Evolutionary conservation across 2,329 filamentous ascomycete species (phyloP).

Genomic region (Epichloe coenophiala): DNA sequence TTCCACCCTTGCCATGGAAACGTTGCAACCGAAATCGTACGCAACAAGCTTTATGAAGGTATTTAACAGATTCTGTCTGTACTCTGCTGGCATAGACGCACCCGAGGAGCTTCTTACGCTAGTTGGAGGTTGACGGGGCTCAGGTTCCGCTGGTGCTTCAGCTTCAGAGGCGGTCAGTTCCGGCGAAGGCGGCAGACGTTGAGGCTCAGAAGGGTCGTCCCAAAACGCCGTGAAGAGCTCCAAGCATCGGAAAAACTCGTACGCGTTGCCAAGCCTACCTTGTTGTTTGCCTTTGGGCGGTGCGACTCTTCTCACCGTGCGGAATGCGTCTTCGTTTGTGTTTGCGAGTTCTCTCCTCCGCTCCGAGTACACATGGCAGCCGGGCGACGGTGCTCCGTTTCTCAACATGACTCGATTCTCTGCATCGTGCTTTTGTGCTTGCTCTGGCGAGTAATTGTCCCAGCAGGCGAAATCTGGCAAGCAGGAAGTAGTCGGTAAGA

Average conservation of each 20-base stretch:
- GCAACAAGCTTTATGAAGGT: constrained; percentile 51
- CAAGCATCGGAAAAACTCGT: constrained; percentile 52
- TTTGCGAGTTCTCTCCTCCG: constrained; percentile 43
- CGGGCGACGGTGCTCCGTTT: constrained; percentile 42
- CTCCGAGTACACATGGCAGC: constrained; percentile 44
- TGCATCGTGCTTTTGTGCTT: constrained; percentile 34
- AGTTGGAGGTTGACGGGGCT: constrained; percentile 5
- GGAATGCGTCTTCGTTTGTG: constrained; percentile 44
- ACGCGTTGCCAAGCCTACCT: constrained; percentile 46
- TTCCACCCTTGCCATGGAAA: constrained; percentile 41
- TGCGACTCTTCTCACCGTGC: constrained; percentile 45
- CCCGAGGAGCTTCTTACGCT: constrained; percentile 33
- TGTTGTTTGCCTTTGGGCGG: constrained; percentile 38
- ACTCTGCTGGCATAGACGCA: constrained; percentile 43
- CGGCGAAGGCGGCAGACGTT: constrained; percentile 19
- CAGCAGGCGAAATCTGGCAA: constrained; percentile 41
- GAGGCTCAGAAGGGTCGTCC: constrained; percentile 41
- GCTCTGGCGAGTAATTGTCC: constrained; percentile 34
- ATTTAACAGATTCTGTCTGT: constrained; percentile 40
- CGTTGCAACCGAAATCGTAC: constrained; percentile 53
- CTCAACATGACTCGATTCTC: constrained; percentile 34
- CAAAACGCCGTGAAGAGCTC: constrained; percentile 46
- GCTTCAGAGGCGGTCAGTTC: constrained; percentile 14
- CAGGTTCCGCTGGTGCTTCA: constrained; percentile 1
- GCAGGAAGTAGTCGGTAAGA: constrained; percentile 40